A percentile compares a stretch with the other conserved stretches of the same genome.
Conservation (phyloP, 2,329 filamentous ascomycete species). For the Berkeleyomyces basicola region DNA sequence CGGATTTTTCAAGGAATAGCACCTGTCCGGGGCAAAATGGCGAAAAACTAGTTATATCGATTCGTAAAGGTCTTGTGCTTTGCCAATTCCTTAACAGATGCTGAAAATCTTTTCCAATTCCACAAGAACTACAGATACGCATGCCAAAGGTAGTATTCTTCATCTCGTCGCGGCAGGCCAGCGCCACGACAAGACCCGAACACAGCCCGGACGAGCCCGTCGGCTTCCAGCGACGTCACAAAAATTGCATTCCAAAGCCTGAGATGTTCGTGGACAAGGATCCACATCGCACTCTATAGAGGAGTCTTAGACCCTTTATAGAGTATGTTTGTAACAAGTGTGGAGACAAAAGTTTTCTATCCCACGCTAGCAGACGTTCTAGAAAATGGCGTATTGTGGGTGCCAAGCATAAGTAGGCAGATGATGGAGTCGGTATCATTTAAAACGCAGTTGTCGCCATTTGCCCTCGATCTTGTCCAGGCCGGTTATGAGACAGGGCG, state of each 20-base stretch:
- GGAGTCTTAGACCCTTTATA: neutral
- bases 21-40: conserved; percentile 40
- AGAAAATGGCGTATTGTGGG: neutral
- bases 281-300: conserved; percentile 2
- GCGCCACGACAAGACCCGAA: neutral
- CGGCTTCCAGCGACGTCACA: conserved; percentile 46
- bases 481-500: conserved; percentile 49
- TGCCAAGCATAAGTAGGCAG: conserved; percentile 27
- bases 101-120: conserved; percentile 30
- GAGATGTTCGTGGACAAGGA: neutral
- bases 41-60: conserved; percentile 28
- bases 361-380: neutral
- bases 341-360: neutral
- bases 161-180: conserved; percentile 34
- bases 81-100: conserved; percentile 43
- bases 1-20: conserved; percentile 31
- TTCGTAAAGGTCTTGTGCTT: conserved; percentile 44
- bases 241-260: conserved; percentile 15
- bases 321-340: neutral
- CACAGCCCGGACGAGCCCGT: conserved; percentile 16
- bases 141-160: conserved; percentile 55
- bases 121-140: conserved; percentile 29
- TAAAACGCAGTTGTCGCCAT: conserved; percentile 46
- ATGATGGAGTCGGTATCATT: conserved; percentile 60
- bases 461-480: conserved; percentile 47